Conservation (phyloP, 768 basidiomycete genomes). For the Porpolomopsis calyptriformis region DNA sequence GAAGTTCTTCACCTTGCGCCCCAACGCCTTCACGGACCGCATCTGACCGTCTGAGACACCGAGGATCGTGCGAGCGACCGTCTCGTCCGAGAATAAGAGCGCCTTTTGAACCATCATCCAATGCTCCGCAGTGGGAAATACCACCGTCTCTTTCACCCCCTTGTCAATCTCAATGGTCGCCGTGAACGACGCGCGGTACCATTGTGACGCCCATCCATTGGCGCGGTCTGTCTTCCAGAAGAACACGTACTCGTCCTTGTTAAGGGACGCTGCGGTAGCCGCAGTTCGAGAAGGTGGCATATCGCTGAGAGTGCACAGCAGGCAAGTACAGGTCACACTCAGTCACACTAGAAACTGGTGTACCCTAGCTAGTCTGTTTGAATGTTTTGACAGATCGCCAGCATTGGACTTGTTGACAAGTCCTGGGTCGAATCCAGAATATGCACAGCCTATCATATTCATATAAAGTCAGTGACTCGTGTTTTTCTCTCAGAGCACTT, state of each 20-base stretch:
- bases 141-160: slow-evolving; percentile 20
- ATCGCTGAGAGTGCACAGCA: slow-evolving; percentile 49
- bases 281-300: neutral
- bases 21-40: slow-evolving; percentile 41
- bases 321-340: too few relatives aligned
- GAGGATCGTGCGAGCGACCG: slow-evolving; percentile 34
- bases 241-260: slow-evolving; percentile 30
- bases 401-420: too few relatives aligned
- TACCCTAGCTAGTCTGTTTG: too few relatives aligned
- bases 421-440: too few relatives aligned
- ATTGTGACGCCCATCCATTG: slow-evolving; percentile 40
- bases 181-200: slow-evolving; percentile 40
- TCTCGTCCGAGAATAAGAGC: slow-evolving; percentile 38
- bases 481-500: too few relatives aligned
- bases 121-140: slow-evolving; percentile 45
- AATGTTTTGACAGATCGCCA: too few relatives aligned
- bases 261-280: slow-evolving; percentile 7
- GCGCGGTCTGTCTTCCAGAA: slow-evolving; percentile 35
- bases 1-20: slow-evolving; percentile 39
- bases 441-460: too few relatives aligned
- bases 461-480: too few relatives aligned
- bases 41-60: slow-evolving; percentile 26
- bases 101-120: slow-evolving; percentile 65
- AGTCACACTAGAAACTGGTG: too few relatives aligned
- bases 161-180: slow-evolving; percentile 22